Base-by-base conservation (phyloP, 805 yeast genomes). In the Wickerhamomyces canadensis region DNA sequence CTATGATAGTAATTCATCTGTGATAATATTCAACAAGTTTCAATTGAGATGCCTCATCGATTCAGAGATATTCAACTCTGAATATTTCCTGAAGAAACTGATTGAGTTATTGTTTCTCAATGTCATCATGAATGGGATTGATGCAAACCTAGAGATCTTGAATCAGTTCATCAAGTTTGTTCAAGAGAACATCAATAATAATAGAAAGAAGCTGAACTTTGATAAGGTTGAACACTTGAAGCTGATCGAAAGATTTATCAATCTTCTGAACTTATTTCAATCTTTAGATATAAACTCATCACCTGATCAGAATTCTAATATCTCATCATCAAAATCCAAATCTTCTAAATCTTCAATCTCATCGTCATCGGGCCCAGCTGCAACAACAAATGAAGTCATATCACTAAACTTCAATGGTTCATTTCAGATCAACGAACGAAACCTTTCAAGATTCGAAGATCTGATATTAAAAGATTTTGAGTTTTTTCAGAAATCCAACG, bases 201-300 rank as follows among this genome's bases (percentile, higher is more conserved):
- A 51, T 28, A 48, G 58, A 33, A 54, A 51, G 33, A 51, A 49
- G 28, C 34, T 54, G 13, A 50, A 48, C 33, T 49, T 54, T 30
- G 52, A 48, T 19, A 51, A 52, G 29, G 38, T 42, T 15, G 27
- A 29, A 5, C 41, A 43, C 15, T 37, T 52, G 31, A 38, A 46
- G 35, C 47, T 51, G 37, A 45, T 54, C 33, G 49, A 43, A 24
- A 36, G 39, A 6, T 37, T 40, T 19, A 25, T 36, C 8, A 35
- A 38, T 17, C 7, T 49, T 19, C 32, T 49, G 12, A 38, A 36
- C 7, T 25, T 21, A 1, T 24, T 33, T 12, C 28, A 28, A 37
- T 13, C 22, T n/a, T 15, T 19, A 19, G 19, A 31, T 13, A 14
- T 26, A 6, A 15, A 9, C 6, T 14, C 29, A 14, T 16, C 10